Base-by-base conservation (phyloP, 2,329 filamentous ascomycete genomes). In the Pestalotiopsis sp. region DNA sequence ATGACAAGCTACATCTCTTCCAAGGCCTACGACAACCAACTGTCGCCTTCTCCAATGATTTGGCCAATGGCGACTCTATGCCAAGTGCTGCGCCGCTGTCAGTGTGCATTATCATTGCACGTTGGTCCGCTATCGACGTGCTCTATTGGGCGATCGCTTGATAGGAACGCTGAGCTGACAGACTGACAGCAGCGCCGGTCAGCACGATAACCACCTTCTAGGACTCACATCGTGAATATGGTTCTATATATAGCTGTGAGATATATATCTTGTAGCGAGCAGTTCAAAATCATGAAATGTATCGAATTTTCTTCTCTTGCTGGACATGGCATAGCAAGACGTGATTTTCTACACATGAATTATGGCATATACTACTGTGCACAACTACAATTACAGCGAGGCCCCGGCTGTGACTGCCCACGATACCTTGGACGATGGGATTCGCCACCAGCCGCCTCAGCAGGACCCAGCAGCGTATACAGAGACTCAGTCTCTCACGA, bases 331-430 rank as follows among this genome's bases (percentile, higher is more conserved):
- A 45, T 45, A 45, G 12, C 17, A 45, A 12, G 17, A 17, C 17
- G 17, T 52, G 7, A n/a, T 52, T n/a, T n/a, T 23, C 6, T 23
- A 23, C 20, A 9, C 14, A 9, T 9, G 9, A 52, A 23, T 20
- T n/a, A 67, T 67, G 66, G 66, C 66, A 25, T 67, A 63, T 52
- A 23, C 59, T 58, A 41, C 66, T 31, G 41, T 64, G 13, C 31
- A 67, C 25, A 45, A 63, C 14, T 49, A 58, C 38, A 62, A 27
- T 17, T 61, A 64, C n/a, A 17, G 1, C 17, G 61, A 64, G 36
- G n/a, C 61, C 23, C 61, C 13, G 25, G 38, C 61, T 12, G 36
- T 25, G 12, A 20, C 31, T 39, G 39, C 23, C 3, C 36, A 49
- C 27, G 25, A 20, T 49, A 25, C 61, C 7, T 23, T 31, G 13